A percentile compares a stretch with the other conserved stretches of the same genome.
These are phyloP conservation scores for Epichloe sp. DNA, from an alignment of 2,329 filamentous ascomycete species.

Conservation along the genomic window DNA sequence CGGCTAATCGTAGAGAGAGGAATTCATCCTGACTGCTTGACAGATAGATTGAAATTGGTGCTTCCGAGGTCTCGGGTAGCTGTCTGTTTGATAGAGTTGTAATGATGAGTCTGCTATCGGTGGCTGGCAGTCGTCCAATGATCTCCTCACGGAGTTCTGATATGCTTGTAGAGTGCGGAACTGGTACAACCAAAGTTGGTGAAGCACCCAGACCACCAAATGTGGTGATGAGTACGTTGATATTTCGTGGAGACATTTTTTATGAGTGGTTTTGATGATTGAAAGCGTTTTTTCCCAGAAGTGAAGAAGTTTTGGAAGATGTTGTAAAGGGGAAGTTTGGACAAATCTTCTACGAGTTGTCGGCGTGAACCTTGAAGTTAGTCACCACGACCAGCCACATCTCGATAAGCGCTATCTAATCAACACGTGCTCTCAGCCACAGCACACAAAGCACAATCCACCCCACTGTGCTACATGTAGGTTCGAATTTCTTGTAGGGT, in stretches of 20 bases:
- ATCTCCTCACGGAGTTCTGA: slow-evolving; percentile 52
- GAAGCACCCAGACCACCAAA: slow-evolving; percentile 76
- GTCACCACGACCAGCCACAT: background rate
- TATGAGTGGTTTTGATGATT: background rate
- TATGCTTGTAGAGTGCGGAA: slow-evolving; percentile 51
- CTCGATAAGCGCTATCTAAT: slow-evolving; percentile 8
- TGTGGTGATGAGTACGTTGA: slow-evolving; percentile 77
- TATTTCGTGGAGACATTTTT: slow-evolving; percentile 40
- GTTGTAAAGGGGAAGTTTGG: background rate
- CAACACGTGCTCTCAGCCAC: slow-evolving; percentile 21
- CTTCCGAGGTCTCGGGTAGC: slow-evolving; percentile 39
- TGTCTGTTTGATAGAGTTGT: slow-evolving; percentile 71
- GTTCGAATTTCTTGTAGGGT: slow-evolving; percentile 25
- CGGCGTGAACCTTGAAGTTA: background rate
- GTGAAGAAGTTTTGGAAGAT: background rate
- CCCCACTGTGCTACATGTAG: slow-evolving; percentile 19
- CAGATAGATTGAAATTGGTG: slow-evolving; percentile 50
- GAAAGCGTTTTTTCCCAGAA: too few species aligned
- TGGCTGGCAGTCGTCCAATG: slow-evolving; percentile 45
- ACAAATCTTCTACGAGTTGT: background rate
- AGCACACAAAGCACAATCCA: slow-evolving; percentile 13
- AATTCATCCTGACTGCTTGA: slow-evolving; percentile 47
- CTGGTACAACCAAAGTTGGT: slow-evolving; percentile 65
- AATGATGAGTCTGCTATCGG: slow-evolving; percentile 53
- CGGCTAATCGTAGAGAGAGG: slow-evolving; percentile 67